Base-by-base conservation (phyloP, 1,284 basidiomycete species). In the Pseudozyma thailandica region DNA sequence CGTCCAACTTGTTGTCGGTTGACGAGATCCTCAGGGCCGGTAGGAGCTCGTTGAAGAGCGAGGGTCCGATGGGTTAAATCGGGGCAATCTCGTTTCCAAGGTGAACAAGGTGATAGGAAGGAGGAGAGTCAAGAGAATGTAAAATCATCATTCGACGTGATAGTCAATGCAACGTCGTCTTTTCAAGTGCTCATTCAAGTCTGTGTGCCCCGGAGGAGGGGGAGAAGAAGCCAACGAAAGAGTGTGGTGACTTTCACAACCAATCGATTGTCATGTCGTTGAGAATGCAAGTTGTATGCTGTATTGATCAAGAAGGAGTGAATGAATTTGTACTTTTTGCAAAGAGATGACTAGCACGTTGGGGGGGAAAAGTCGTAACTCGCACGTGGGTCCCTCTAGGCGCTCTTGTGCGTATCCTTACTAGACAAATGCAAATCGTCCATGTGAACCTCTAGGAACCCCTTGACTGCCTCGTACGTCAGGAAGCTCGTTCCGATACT, bases 1-100 rank as follows among this genome's bases (percentile, higher is more conserved):
- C 94, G 20, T 90, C 96, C 74, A 98, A 98, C 84, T 86, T 98
- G 59, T 85, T 98, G 20, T 93, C 92, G 41, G 95, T 93, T 27
- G 94, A 98, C 83, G 94, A 98, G 85, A 96, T 98, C 66, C 84
- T 98, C 73, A 88, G 94, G 50, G 94, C 95, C 18, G 94, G 94
- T 23, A 61, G 77, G 50, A 74, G 62, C 57, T 79, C 75, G 41
- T 63, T 82, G 39, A 83, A 82, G 71, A 68, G 51, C 51, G 78
- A 77, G n/a, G 68, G 58, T 37, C 72, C 71, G 9, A 72, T 72
- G 69, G 62, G 69, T 47, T 72, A 57, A 31, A 20, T 12, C 18
- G 18, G 13, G 33, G 10, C 15, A 46, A 20, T 4, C 16, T 20
- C 28, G 39, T 4, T 21, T 18, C 15, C 10, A 23, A 41, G 10